Conservation (phyloP, 2,329 filamentous ascomycete species). For the Pyrenophora seminiperda region DNA sequence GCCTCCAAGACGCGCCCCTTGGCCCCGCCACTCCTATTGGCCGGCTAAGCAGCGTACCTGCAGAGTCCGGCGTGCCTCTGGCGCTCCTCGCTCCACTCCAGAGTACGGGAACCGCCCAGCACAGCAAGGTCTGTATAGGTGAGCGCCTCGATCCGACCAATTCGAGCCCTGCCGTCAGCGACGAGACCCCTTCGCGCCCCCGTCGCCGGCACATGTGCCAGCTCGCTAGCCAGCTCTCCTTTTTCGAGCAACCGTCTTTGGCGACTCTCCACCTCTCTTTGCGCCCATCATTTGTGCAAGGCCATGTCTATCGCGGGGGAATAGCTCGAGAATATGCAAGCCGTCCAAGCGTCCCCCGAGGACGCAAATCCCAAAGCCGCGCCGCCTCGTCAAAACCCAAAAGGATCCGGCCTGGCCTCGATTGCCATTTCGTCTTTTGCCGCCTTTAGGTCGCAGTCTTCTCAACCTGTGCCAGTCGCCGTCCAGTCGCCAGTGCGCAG, state of each 20-base stretch:
- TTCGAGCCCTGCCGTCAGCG: conserved; percentile 38
- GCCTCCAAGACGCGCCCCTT: conserved; percentile 4
- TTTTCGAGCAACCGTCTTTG: conserved; percentile 35
- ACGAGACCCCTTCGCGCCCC: conserved; percentile 30
- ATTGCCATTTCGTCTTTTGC: conserved; percentile 52
- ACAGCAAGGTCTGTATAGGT: conserved; percentile 12
- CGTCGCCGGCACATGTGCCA: conserved; percentile 30
- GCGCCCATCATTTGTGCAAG: conserved; percentile 43
- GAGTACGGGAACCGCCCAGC: conserved; percentile 31
- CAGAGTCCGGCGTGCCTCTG: conserved; percentile 23
- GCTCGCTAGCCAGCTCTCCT: conserved; percentile 35
- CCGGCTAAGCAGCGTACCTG: conserved; percentile 31
- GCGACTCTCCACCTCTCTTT: conserved; percentile 31
- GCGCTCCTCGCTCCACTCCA: conserved; percentile 31
- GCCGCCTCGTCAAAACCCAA: conserved; percentile 40
- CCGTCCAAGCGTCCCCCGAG: conserved; percentile 33
- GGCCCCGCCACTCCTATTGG: conserved; percentile 9
- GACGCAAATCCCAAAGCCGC: conserved; percentile 27
- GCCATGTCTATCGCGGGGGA: conserved; percentile 37
- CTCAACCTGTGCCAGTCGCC: conserved; percentile 36
- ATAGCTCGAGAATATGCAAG: conserved; percentile 42
- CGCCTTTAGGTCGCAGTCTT: conserved; percentile 51
- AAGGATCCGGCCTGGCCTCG: conserved; percentile 46
- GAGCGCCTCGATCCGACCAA: conserved; percentile 37
- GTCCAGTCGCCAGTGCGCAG: conserved; percentile 54